Evolutionary conservation across 163 green algal species (phyloP).

Genomic region (Trebouxiophyceae sp.): DNA sequence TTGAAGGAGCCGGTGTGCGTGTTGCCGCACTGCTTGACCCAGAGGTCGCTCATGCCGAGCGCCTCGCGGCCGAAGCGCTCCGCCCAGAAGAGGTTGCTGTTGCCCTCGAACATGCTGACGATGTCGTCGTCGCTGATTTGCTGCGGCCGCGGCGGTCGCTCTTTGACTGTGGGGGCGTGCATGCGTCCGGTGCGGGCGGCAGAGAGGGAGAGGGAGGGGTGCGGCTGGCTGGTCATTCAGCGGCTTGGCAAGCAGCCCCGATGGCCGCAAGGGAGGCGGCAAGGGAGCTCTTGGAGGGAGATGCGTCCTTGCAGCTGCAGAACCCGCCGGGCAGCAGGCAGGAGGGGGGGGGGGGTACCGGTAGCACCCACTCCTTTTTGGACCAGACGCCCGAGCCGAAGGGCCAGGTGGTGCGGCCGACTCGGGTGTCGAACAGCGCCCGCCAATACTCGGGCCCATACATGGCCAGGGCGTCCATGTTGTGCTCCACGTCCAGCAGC

Average conservation of each 20-base stretch:
- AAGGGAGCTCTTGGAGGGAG: too few relatives aligned
- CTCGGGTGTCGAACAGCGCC: constrained; percentile 82
- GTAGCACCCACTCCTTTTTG: constrained; percentile 99
- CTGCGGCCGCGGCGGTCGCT: constrained; percentile 13
- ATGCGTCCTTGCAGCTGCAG: too few relatives aligned
- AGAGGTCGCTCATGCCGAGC: constrained; percentile 93
- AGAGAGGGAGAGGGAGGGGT: too few relatives aligned
- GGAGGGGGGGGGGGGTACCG: too few relatives aligned
- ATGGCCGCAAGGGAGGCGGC: too few relatives aligned
- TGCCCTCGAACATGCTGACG: constrained; percentile 98
- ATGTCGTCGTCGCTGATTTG: constrained; percentile 89
- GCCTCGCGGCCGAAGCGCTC: constrained; percentile 90
- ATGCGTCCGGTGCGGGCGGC: too few relatives aligned
- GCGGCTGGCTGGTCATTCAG: too few relatives aligned
- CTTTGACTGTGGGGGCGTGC: background rate
- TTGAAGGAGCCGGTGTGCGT: constrained; percentile 98
- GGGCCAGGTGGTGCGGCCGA: constrained; percentile 89
- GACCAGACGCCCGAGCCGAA: constrained; percentile 97
- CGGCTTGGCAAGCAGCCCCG: too few relatives aligned
- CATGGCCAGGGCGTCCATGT: constrained; percentile 85
- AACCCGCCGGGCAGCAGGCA: too few relatives aligned
- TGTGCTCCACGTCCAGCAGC: constrained; percentile 94
- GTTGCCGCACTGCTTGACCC: constrained; percentile 99
- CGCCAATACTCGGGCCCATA: constrained; percentile 92
- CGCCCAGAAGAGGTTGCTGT: constrained; percentile 99